phyloP scores from a whole-genome alignment of 768 basidiomycete genomes.

The Amanita jacksonii region DNA sequence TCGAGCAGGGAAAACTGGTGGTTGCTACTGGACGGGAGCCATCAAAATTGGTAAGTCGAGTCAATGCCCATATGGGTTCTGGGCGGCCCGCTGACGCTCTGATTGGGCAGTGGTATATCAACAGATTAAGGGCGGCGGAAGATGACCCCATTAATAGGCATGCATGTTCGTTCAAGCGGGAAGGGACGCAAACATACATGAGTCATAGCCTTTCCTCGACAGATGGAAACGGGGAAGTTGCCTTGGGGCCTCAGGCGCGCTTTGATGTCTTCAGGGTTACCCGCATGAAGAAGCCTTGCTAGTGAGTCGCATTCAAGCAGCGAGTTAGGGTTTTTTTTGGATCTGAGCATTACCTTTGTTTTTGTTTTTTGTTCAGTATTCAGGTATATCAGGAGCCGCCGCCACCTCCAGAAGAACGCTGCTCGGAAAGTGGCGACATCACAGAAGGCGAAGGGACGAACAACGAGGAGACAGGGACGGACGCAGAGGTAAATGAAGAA shows the following conservation, averaged over 20 bases:
- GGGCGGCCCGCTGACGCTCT: neutral
- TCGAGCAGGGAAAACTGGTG: neutral
- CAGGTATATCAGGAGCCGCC: constrained; percentile 1
- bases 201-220: neutral
- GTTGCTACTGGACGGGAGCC: neutral
- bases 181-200: neutral
- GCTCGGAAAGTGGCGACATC: neutral
- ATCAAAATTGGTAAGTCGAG: constrained; percentile 2
- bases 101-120: neutral
- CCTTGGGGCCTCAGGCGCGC: neutral
- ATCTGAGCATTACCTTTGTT: neutral
- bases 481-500: neutral
- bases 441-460: neutral
- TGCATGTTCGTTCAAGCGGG: constrained; percentile 4
- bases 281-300: constrained; percentile 3
- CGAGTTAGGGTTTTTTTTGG: no score
- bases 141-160: constrained; percentile 2
- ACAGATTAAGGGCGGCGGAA: neutral
- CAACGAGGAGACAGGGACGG: neutral
- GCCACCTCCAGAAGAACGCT: neutral
- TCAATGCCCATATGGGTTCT: neutral
- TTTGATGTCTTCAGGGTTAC: constrained; percentile 4
- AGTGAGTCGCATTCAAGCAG: no score
- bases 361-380: neutral
- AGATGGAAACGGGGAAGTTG: neutral